phyloP scores from a whole-genome alignment of 805 yeast species.

The Starmerella lactis-condensi region DNA sequence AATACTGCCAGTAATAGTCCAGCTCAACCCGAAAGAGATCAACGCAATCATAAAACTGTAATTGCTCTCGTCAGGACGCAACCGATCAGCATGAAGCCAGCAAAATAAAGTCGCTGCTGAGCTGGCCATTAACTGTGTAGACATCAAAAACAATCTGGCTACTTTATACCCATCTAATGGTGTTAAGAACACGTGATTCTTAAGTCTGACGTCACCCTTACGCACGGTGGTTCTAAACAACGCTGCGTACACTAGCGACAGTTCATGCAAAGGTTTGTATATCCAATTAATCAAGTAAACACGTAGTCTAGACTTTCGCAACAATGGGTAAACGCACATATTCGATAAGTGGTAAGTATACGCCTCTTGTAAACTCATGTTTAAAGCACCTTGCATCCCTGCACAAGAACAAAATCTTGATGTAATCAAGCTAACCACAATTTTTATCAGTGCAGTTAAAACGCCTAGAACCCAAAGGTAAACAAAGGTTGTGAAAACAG shows the following conservation, averaged over 20 bases:
- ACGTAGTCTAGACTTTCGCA: slow-evolving; percentile 16
- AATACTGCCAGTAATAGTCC: slow-evolving; percentile 28
- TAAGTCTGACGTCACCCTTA: background rate
- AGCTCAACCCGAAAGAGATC: slow-evolving; percentile 25
- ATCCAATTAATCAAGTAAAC: slow-evolving; percentile 18
- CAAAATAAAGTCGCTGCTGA: slow-evolving; percentile 23
- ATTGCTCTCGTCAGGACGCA: slow-evolving; percentile 21
- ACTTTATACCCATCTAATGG: slow-evolving; percentile 19
- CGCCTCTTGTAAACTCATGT: slow-evolving; percentile 14
- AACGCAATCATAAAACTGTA: slow-evolving; percentile 27
- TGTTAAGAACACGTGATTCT: slow-evolving; percentile 9
- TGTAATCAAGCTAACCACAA: slow-evolving; percentile 22
- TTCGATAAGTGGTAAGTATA: slow-evolving; percentile 23
- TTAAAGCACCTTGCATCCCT: slow-evolving; percentile 8
- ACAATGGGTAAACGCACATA: slow-evolving; percentile 23
- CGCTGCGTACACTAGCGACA: slow-evolving; percentile 23
- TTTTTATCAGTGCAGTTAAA: slow-evolving; percentile 24
- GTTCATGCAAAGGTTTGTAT: slow-evolving; percentile 20
- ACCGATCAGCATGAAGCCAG: slow-evolving; percentile 26
- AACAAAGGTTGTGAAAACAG: slow-evolving; percentile 20
- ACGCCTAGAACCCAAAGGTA: slow-evolving; percentile 29
- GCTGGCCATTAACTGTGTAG: slow-evolving; percentile 25
- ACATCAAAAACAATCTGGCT: slow-evolving; percentile 23
- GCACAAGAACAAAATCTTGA: slow-evolving; percentile 26
- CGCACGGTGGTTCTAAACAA: slow-evolving; percentile 1